Percentiles rank a stretch among this genome's conserved stretches.
Evolutionary conservation across 306 rosid species (phyloP).

Genomic region (Hippophae gyantsensis): DNA sequence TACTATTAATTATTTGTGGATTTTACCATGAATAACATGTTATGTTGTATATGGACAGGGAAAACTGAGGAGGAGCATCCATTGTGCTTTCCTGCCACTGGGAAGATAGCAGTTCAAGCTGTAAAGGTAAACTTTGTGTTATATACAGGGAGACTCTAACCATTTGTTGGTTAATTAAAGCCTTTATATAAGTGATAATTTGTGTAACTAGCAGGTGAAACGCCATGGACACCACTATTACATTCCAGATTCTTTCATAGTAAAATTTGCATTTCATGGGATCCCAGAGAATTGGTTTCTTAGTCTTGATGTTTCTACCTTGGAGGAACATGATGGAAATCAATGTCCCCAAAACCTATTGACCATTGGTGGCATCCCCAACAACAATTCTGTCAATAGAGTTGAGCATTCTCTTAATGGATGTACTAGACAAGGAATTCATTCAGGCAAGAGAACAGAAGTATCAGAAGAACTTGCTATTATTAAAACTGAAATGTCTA

Average conservation of each 20-base stretch:
- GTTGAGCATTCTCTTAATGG: conserved; percentile 8
- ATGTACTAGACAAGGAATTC: neutral
- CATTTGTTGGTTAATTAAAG: neutral
- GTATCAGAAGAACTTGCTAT: conserved; percentile 20
- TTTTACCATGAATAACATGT: neutral
- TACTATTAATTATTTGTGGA: neutral
- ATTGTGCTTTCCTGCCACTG: conserved; percentile 23
- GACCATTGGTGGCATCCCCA: conserved; percentile 6
- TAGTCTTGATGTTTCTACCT: conserved; percentile 23
- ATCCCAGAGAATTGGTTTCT: conserved; percentile 23
- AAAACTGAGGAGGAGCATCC: conserved; percentile 33
- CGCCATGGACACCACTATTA: conserved; percentile 26
- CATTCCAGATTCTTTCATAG: conserved; percentile 31
- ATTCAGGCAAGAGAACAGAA: conserved; percentile 25
- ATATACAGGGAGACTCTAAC: too few species aligned
- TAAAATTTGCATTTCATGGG: conserved; percentile 25
- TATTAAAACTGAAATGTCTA: conserved; percentile 10
- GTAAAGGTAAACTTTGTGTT: conserved; percentile 25
- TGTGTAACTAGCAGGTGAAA: conserved; percentile 26
- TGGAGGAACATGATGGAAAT: conserved; percentile 11
- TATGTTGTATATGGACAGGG: conserved; percentile 10
- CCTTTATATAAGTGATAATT: neutral
- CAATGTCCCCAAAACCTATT: conserved; percentile 7
- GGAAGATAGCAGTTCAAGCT: conserved; percentile 23
- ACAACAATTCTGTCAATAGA: conserved; percentile 4